Base-by-base conservation (phyloP, 495 filamentous ascomycete species). In the Daldinia grandis region DNA sequence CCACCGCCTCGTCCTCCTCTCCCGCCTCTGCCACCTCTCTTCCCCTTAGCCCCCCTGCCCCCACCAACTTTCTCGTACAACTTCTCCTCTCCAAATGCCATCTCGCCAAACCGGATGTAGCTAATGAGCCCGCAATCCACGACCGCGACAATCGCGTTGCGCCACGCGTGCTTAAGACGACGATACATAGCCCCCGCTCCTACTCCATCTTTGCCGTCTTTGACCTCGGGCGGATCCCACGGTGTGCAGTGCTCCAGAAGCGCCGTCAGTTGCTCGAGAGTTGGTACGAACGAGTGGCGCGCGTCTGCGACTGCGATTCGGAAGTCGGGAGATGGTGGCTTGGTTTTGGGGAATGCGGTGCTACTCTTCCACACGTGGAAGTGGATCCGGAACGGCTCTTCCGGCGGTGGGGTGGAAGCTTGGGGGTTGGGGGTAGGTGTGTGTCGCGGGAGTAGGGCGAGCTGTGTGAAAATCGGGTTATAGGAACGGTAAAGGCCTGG, bases 121-220 rank as follows among this genome's bases (percentile, higher is more conserved):
- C 94, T 98, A 31, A 93, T 90, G 30, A 99, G 84, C 0, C 95
- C 95, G 62, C 93, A 85, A 74, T 98, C 95, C 8, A 97, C 92
- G 5, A 98, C 87, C 0, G 94, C 95, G 17, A 99, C 72, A 54
- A 97, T 81, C 6, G 93, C 93, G 76, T 92, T 93, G 64, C 93
- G 85, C 75, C 92, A 90, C 12, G 93, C 95, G 61, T 97, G 89
- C 74, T 91, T 94, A 64, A 98, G 77, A n/a, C 91, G 84, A 64
- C 84, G 82, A 69, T 93, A 93, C 54, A 83, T 56, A 25, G 82
- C 78, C 0, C 82, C 74, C 57, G 83, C 79, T 0, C 82, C 78
- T 24, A n/a, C 30, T n/a, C 62, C 61, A 30, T 37, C 61, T n/a
- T 58, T 49, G 0, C 62, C 31, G 21, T 84, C 81, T 58, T 80